Evolutionary conservation across 1,139 yeast genomes (phyloP), one percentile per base, ranked within the genome.

Genomic region (Protomyces pachydermus): DNA sequence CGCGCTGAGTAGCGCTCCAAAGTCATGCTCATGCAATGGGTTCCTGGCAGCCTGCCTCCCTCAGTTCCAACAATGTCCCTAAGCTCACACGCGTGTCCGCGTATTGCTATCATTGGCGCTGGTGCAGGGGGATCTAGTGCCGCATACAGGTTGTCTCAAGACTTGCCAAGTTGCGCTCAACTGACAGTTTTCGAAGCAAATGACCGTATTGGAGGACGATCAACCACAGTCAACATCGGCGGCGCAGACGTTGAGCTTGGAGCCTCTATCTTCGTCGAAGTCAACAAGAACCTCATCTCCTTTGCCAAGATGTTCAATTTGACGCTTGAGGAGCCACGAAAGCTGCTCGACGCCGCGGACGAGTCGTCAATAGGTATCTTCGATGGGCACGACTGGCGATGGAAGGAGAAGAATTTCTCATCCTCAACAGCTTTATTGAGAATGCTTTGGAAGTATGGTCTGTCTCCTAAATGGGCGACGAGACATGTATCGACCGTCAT

Each of bases 81-180:
- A 14, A 12, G 42, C 42, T 38, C 42, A 6, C 42, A 10, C 42
- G 10, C 42, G n/a, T 28, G 32, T 28, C 48, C 48, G 25, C 48
- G 18, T 10, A 50, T 79, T 6, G 82, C 81, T 1, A 75, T 79
- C 42, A 73, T 78, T 39, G 82, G 83, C 2, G 81, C 82, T 0
- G 83, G 83, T 1, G 78, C 83, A 2, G 82, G 80, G 8, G 82
- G 83, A 0, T 69, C 80, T 1, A 70, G 79, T 2, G 74, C 78
- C 20, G 78, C 82, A 1, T 77, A 77, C 65, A 74, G 79, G 65
- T 71, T 79, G 23, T 75, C 77, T 46, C 42, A 46, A 23, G 73
- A 72, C 48, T 77, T 68, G 66, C 72, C 79, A 14, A 48, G 66
- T 35, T 28, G 32, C 32, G 61, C 69, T 18, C 37, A 60, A 18